A percentile compares a stretch with the other conserved stretches of the same genome.
phyloP scores from a whole-genome alignment of 164 flowering plant species.

The Tetrastigma voinierianum region DNA sequence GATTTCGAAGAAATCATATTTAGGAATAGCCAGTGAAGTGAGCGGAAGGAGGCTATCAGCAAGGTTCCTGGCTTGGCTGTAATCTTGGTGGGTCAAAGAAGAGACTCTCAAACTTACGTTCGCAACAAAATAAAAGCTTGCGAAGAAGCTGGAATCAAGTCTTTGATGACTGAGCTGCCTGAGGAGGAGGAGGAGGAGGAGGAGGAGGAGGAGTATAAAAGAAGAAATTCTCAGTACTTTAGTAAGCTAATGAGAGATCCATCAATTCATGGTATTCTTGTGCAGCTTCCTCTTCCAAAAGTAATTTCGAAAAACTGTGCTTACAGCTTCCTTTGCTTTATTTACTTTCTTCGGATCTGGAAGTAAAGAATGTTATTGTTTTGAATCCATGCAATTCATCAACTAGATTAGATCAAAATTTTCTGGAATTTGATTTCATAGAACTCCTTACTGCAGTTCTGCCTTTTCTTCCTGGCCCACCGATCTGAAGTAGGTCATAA shows the following conservation, averaged over 20 bases:
- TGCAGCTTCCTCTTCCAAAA: constrained; percentile 94
- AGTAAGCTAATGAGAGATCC: constrained; percentile 51
- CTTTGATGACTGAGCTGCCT: constrained; percentile 48
- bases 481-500: too few relatives aligned
- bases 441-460: constrained; percentile 2
- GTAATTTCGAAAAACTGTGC: constrained; percentile 47
- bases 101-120: constrained; percentile 76
- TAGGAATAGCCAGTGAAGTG: constrained; percentile 63
- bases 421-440: not conserved
- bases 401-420: not conserved
- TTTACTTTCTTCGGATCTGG: constrained; percentile 3
- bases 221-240: constrained; percentile 52
- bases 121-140: constrained; percentile 77
- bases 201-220: too few relatives aligned
- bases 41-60: constrained; percentile 50
- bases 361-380: constrained; percentile 1
- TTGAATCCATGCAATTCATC: not conserved
- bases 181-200: too few relatives aligned
- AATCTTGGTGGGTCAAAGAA: constrained; percentile 76
- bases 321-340: constrained; percentile 13
- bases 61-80: constrained; percentile 87
- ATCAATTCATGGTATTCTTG: constrained; percentile 83
- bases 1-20: constrained; percentile 73
- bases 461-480: constrained; percentile 2
- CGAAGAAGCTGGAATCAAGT: constrained; percentile 75